phyloP scores from a whole-genome alignment of 1,284 basidiomycete genomes.

The Trichosporon ovoides region DNA sequence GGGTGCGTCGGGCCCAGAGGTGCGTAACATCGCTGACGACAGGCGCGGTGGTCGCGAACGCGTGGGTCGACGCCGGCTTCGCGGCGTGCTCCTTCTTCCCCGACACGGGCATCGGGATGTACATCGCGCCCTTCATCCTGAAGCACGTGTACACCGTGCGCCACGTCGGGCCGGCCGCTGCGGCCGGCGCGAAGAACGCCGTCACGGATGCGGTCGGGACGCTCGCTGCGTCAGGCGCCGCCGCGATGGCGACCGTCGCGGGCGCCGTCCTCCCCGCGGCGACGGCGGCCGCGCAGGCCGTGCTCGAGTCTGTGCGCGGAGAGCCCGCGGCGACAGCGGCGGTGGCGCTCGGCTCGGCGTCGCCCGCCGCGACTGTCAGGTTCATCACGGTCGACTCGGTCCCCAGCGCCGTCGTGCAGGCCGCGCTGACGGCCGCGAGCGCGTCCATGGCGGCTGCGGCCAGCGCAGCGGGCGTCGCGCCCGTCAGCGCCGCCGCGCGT shows the following conservation, averaged over 20 bases:
- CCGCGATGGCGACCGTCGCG: neutral
- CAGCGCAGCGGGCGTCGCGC: no score
- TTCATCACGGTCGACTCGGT: constrained; percentile 5
- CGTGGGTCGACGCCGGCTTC: constrained; percentile 35
- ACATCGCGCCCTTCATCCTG: neutral
- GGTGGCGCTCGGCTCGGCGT: neutral
- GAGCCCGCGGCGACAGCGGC: neutral
- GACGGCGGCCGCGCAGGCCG: no score
- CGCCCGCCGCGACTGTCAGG: neutral
- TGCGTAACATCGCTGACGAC: constrained; percentile 18
- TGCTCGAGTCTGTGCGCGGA: no score
- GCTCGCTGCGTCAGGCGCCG: neutral
- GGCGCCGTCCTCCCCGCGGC: neutral
- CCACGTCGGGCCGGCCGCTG: neutral
- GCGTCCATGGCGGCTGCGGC: neutral
- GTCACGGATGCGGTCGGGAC: neutral
- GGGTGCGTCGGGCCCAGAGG: constrained; percentile 16
- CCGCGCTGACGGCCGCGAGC: neutral
- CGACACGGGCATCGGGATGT: neutral
- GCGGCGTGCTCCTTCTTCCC: constrained; percentile 11
- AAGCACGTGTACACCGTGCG: neutral
- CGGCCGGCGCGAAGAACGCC: neutral
- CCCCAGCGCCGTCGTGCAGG: neutral
- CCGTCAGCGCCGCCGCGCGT: no score
- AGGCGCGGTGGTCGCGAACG: constrained; percentile 23